Evolutionary conservation across 495 filamentous ascomycete species (phyloP), one percentile per base, ranked within the genome.

Genomic region (Talaromyces ruber): DNA sequence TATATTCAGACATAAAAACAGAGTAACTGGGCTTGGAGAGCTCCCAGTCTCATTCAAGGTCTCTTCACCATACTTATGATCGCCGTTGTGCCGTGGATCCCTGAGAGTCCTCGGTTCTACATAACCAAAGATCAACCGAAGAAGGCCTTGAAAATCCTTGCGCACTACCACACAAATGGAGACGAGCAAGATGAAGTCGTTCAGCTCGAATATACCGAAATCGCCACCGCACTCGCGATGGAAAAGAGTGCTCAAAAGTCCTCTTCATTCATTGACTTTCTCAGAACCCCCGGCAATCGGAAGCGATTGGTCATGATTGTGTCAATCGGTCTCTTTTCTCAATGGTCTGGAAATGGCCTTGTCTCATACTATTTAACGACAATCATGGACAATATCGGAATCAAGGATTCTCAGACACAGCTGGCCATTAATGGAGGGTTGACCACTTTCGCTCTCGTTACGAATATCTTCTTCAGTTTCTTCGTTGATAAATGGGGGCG

Each of bases 251-350:
- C 73, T 14, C 71, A 77, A 14, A 80, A 82, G 61, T 84, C 76
- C 75, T 86, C 77, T 75, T 82, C 85, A 62, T 87, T 80, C 71
- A 63, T 79, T 6, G 78, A 80, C 53, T 72, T 88, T 18, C 78
- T 84, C 69, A 74, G 81, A 63, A 82, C 78, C 1, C 79, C 80
- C 29, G 81, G 79, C 11, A 79, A 78, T 29, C 72, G 80, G 52
- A 84, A 86, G 45, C 77, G 85, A 14, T 72, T 86, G 6, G 70
- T 84, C 67, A 68, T 86, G 67, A 81, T 84, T 51, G 64, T 82
- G 25, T 67, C 75, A 30, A 81, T 86, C 68, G 72, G 78, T 5
- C 82, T 87, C 37, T 80, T 86, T 61, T 76, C 79, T 1, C 74
- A 76, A 63, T 70, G 63, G 50, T 72, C 65, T 28, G 76, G 77